Base-by-base conservation (phyloP, 163 green algal genomes). In the Volvox carteri region DNA sequence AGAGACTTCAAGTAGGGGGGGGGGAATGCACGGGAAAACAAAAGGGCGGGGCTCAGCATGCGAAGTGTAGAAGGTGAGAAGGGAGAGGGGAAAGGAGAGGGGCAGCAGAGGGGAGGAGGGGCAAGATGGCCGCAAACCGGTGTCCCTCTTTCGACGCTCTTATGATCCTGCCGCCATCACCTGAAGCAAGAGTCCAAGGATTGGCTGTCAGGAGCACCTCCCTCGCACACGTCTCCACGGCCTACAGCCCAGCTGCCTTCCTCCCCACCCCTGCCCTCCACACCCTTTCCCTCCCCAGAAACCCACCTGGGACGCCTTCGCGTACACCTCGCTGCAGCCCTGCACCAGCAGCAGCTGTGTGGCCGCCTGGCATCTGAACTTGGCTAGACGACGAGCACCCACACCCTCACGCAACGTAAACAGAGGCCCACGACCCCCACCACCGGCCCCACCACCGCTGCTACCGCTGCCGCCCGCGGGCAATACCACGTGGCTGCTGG, bases 341-440 rank as follows among this genome's bases (percentile, higher is more conserved):
- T 97, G 94, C 90, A 97, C 96, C 78, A 98, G 92, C 86, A 99
- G 94, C 81, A 98, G 93, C 92, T 99, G 96, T 46, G 98, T 93
- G 42, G 92, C 86, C 1, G 94, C 95, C 37, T 95, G 94, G 42
- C 90, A 94, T 4, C 95, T 81, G 67, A 97, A 95, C 90, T 97
- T 94, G 14, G 92, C 90, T 85, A 97, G 94, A 48, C 95, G 89
- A 46, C 97, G 92, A 54, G 96, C 93, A 5, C 96, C 96, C 28
- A 95, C 90, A n/a, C 96, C 97, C 73, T 95, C 86, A 0, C 93
- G 89, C 60, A 98, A 86, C 3, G 84, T 94, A 85, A 93, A 96
- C n/a, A 86, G 33, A 5, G 70, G 74, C 4, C 44, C 60, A 37
- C 70, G 41, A 70, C 62, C 48, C 52, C 44, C 73, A 78, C 46